These are phyloP conservation scores for Phaeotremella fagi DNA, from an alignment of 768 basidiomycete genomes.

Conservation along the genomic window DNA sequence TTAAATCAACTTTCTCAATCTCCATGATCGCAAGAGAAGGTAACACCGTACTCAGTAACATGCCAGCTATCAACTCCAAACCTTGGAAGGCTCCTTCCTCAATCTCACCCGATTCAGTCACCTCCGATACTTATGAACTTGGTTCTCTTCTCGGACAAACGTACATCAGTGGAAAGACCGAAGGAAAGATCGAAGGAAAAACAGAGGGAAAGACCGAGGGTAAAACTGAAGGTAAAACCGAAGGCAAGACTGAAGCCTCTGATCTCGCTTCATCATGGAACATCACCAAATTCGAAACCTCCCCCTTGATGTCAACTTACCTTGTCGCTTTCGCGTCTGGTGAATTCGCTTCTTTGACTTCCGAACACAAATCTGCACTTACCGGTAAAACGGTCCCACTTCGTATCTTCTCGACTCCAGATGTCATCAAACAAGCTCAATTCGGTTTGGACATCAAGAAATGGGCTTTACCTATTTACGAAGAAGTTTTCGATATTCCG, in stretches of 20 bases:
- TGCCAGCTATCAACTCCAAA: slow-evolving; percentile 67
- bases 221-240: slow-evolving; percentile 49
- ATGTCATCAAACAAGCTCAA: slow-evolving; percentile 73
- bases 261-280: slow-evolving; percentile 58
- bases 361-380: slow-evolving; percentile 70
- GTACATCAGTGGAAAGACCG: slow-evolving; percentile 3
- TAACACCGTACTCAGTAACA: slow-evolving; percentile 79
- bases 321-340: slow-evolving; percentile 78
- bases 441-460: slow-evolving; percentile 85
- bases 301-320: slow-evolving; percentile 80
- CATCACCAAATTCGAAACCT: slow-evolving; percentile 71
- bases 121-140: slow-evolving; percentile 34
- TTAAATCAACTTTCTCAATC: slow-evolving; percentile 71
- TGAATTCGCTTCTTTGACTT: slow-evolving; percentile 63
- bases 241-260: slow-evolving; percentile 13
- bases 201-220: slow-evolving; percentile 46
- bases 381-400: slow-evolving; percentile 76
- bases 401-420: slow-evolving; percentile 76
- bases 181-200: slow-evolving; percentile 28
- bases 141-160: slow-evolving; percentile 27
- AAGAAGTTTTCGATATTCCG: slow-evolving; percentile 83
- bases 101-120: slow-evolving; percentile 32
- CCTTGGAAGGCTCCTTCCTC: slow-evolving; percentile 43
- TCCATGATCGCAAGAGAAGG: slow-evolving; percentile 72
- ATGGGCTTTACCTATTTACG: slow-evolving; percentile 77